Evolutionary conservation across 257 asterid species (phyloP).

Genomic region (Salvia hispanica): DNA sequence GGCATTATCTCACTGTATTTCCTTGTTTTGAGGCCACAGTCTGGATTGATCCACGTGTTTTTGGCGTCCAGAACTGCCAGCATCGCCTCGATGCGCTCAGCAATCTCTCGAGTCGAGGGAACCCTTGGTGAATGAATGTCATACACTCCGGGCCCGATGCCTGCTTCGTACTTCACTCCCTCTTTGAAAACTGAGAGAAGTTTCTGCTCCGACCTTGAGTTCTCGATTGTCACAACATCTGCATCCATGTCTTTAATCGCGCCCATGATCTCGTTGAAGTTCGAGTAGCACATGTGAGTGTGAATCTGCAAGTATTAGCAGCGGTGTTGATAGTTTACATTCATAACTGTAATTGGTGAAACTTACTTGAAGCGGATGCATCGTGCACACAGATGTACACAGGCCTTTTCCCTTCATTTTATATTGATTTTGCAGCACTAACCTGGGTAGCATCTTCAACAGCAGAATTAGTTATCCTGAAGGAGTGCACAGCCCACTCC

Average conservation of each 20-base stretch:
- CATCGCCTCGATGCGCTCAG: constrained; percentile 64
- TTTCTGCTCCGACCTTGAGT: constrained; percentile 88
- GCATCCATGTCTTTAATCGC: constrained; percentile 87
- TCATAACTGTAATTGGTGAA: too few species aligned
- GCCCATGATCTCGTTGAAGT: constrained; percentile 74
- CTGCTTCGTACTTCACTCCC: constrained; percentile 79
- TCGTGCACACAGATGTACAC: too few species aligned
- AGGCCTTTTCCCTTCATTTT: too few species aligned
- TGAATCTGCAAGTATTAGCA: constrained; percentile 52
- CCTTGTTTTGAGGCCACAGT: constrained; percentile 85
- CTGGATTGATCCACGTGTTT: constrained; percentile 79
- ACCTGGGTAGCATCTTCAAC: constrained; percentile 73
- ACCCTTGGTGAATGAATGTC: constrained; percentile 90
- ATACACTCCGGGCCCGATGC: constrained; percentile 85
- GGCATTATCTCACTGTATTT: constrained; percentile 69
- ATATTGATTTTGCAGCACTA: too few species aligned
- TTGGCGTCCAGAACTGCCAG: constrained; percentile 72
- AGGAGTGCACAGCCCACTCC: constrained; percentile 87
- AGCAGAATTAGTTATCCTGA: constrained; percentile 69
- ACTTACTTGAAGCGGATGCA: too few species aligned
- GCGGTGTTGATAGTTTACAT: too few species aligned
- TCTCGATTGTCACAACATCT: constrained; percentile 84
- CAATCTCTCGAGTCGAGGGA: constrained; percentile 72
- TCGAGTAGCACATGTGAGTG: constrained; percentile 95
- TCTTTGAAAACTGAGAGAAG: constrained; percentile 78